These are phyloP conservation scores for Cystobasidiaceae sp. DNA, from an alignment of 1,284 basidiomycete species.

Conservation along the genomic window DNA sequence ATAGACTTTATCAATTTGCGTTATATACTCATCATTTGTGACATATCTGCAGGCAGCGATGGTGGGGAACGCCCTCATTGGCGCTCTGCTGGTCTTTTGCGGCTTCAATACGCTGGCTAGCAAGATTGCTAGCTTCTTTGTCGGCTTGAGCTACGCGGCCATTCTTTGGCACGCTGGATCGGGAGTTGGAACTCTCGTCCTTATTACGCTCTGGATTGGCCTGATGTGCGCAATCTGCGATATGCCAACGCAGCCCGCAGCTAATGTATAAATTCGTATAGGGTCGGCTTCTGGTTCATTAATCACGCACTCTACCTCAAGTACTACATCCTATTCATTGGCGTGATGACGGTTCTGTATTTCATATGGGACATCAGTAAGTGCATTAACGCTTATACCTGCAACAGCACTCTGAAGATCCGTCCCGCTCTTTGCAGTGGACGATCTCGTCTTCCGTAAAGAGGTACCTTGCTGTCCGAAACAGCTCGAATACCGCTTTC, in stretches of 20 bases:
- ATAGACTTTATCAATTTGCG: too few relatives aligned
- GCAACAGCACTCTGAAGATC: background rate
- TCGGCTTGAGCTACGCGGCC: constrained; percentile 83
- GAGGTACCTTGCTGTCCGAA: constrained; percentile 13
- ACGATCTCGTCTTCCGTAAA: constrained; percentile 32
- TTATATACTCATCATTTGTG: too few relatives aligned
- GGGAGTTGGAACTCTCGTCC: background rate
- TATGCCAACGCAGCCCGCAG: background rate
- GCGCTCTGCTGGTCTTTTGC: constrained; percentile 80
- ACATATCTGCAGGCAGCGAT: constrained; percentile 4
- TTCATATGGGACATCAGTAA: constrained; percentile 64
- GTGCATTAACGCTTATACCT: background rate
- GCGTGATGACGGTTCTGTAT: constrained; percentile 88
- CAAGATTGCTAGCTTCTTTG: constrained; percentile 77
- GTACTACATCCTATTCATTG: constrained; percentile 72
- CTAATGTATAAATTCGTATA: background rate
- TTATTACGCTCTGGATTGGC: constrained; percentile 21
- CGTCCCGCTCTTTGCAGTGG: background rate
- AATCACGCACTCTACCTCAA: constrained; percentile 61
- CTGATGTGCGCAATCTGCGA: constrained; percentile 53
- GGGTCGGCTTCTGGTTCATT: constrained; percentile 71
- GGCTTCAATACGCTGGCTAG: constrained; percentile 88
- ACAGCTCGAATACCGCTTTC: constrained; percentile 17
- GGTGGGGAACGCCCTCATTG: constrained; percentile 57
- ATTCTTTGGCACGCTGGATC: constrained; percentile 25